phyloP scores from a whole-genome alignment of 495 filamentous ascomycete species.

The Annulohypoxylon bovei region DNA sequence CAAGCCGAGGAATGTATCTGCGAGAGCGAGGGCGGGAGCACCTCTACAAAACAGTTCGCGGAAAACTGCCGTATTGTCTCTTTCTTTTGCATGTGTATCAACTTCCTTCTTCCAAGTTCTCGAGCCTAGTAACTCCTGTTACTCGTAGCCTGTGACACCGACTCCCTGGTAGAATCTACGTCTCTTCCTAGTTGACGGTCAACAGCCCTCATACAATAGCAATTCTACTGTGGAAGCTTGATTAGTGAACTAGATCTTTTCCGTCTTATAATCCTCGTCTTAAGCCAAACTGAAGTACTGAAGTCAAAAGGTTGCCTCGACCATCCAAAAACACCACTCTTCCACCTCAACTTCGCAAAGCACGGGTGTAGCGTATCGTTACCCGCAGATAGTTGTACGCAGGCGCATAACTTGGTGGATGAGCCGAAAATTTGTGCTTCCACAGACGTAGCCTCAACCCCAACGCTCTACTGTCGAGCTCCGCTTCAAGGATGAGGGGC shows the following conservation, averaged over 20 bases:
- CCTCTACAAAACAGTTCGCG: neutral
- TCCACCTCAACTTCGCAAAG: constrained; percentile 16
- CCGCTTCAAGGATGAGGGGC: neutral
- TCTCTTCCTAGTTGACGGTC: neutral
- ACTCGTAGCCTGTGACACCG: neutral
- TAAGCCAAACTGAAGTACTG: constrained; percentile 22
- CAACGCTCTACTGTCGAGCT: constrained; percentile 8
- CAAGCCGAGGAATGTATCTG: neutral
- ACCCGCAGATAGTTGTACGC: constrained; percentile 14
- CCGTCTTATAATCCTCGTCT: constrained; percentile 16
- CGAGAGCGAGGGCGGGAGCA: neutral
- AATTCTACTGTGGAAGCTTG: constrained; percentile 9
- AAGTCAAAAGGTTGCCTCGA: constrained; percentile 1
- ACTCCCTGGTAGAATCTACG: constrained; percentile 3
- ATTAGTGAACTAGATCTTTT: constrained; percentile 10
- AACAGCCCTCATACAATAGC: neutral
- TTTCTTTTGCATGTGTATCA: constrained; percentile 18
- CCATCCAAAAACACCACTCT: constrained; percentile 25
- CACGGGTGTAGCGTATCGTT: constrained; percentile 23
- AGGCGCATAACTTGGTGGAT: constrained; percentile 33
- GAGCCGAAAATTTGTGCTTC: neutral
- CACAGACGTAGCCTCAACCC: constrained; percentile 1
- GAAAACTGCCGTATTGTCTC: constrained; percentile 20
- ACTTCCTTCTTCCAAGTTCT: neutral
- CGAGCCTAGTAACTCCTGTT: constrained; percentile 7